These are phyloP conservation scores for Crataegus laevigata DNA, from an alignment of 306 rosid genomes.

Conservation along the genomic window DNA sequence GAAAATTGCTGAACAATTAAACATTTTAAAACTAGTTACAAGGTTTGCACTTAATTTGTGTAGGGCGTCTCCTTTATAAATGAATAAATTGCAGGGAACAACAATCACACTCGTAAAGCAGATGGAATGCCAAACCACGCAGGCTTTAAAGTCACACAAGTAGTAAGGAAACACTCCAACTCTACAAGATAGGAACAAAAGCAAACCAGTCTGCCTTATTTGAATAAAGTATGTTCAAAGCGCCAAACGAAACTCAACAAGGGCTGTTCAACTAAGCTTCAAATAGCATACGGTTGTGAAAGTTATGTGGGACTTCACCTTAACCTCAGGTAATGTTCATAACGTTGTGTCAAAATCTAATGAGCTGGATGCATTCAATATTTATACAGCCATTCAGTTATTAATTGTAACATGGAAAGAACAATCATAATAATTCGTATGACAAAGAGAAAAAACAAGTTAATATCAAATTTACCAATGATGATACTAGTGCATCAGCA, in stretches of 20 bases:
- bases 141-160: neutral
- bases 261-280: neutral
- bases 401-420: neutral
- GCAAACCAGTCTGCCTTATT: neutral
- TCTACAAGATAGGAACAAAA: neutral
- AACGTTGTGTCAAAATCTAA: neutral
- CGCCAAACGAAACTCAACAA: neutral
- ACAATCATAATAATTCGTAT: too few species aligned
- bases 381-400: neutral
- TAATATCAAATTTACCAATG: conserved; percentile 47
- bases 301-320: neutral
- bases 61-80: neutral
- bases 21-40: neutral
- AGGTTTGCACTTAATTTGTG: neutral
- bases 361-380: neutral
- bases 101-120: neutral
- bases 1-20: neutral
- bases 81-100: neutral
- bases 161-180: neutral
- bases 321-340: neutral
- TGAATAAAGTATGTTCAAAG: neutral
- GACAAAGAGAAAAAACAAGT: neutral
- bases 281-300: neutral
- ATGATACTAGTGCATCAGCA: conserved; percentile 68
- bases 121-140: neutral